phyloP scores from a whole-genome alignment of 108 stramenopile species.

The Cyclotella distinguenda region DNA sequence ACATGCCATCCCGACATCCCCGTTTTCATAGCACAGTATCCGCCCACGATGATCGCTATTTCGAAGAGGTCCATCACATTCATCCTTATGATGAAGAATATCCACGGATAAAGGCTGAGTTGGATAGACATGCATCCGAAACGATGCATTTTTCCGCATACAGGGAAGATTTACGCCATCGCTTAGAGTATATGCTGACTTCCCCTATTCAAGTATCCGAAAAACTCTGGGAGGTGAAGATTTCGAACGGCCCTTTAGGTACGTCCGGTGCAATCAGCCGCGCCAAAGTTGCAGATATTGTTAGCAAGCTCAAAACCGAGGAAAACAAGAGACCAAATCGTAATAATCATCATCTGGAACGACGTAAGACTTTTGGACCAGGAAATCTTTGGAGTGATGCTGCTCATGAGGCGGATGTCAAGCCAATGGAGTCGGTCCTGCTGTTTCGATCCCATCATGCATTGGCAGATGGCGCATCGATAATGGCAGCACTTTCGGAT shows the following conservation, averaged over 20 bases:
- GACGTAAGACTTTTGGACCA: conserved; percentile 5
- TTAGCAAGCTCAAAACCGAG: neutral
- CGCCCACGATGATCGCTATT: conserved; percentile 30
- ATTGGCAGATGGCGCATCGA: conserved; percentile 79
- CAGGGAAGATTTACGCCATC: conserved; percentile 61
- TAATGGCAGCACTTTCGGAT: conserved; percentile 70
- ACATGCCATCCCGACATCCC: conserved; percentile 60
- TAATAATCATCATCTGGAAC: neutral
- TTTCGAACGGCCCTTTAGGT: conserved; percentile 56
- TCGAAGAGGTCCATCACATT: conserved; percentile 50
- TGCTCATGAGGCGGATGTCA: conserved; percentile 5
- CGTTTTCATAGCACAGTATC: conserved; percentile 57
- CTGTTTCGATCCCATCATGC: conserved; percentile 84
- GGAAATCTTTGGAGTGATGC: conserved; percentile 17
- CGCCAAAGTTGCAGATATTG: conserved; percentile 29
- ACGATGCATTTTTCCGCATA: conserved; percentile 56
- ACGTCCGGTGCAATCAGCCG: conserved; percentile 55
- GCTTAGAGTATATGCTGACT: conserved; percentile 59
- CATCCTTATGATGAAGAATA: conserved; percentile 10
- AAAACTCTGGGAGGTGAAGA: conserved; percentile 54
- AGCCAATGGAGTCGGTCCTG: conserved; percentile 63
- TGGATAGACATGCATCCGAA: conserved; percentile 54
- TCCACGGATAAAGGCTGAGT: conserved; percentile 35
- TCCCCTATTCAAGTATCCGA: conserved; percentile 60
- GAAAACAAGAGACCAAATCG: conserved; percentile 28